Conservation (phyloP, 1,284 basidiomycete species). For the Ganoderma sinense region DNA sequence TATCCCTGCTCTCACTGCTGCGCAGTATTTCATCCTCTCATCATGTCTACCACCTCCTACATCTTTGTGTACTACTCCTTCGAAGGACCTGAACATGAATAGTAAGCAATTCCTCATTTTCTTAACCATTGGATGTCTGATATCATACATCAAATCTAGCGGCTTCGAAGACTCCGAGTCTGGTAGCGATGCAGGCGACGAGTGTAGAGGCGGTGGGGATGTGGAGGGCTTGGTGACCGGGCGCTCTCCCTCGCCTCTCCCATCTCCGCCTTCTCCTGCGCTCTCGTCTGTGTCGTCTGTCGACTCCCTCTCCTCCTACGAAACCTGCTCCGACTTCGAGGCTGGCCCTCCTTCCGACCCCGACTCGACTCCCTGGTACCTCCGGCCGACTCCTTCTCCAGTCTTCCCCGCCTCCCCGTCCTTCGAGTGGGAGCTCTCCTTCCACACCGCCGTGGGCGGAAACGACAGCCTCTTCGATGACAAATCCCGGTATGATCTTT, state of each 20-base stretch:
- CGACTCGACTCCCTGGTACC: neutral
- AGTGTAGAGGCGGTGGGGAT: neutral
- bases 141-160: neutral
- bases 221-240: neutral
- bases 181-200: neutral
- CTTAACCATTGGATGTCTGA: neutral
- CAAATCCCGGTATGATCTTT: neutral
- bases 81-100: neutral
- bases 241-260: neutral
- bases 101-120: neutral
- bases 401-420: neutral
- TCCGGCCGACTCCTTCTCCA: neutral
- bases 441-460: neutral
- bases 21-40: neutral
- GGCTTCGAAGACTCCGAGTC: neutral
- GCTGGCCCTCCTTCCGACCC: neutral
- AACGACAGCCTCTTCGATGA: neutral
- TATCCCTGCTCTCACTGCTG: neutral
- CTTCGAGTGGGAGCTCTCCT: conserved; percentile 1
- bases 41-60: neutral
- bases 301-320: neutral
- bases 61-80: conserved; percentile 1
- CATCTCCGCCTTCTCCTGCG: neutral
- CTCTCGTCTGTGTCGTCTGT: neutral
- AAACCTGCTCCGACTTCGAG: neutral